These are phyloP conservation scores for Thermomyces lanuginosus DNA, from an alignment of 2,329 filamentous ascomycete species.

Conservation along the genomic window DNA sequence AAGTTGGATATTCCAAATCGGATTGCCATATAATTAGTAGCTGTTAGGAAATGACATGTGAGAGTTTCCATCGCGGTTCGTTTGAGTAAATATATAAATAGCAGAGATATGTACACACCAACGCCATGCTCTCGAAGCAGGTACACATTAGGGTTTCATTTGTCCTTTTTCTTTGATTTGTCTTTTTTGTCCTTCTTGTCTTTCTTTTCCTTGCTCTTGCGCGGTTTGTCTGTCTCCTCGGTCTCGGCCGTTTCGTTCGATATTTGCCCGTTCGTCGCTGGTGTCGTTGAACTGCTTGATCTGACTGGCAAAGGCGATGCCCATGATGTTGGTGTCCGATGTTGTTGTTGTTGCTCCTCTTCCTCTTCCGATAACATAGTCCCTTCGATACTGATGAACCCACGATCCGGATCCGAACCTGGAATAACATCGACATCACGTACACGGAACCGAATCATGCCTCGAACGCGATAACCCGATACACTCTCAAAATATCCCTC, in stretches of 20 bases:
- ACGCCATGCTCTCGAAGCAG: too few species aligned
- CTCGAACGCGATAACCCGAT: slow-evolving; percentile 51
- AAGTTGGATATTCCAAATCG: slow-evolving; percentile 13
- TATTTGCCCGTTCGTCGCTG: slow-evolving; percentile 9
- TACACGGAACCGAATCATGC: slow-evolving; percentile 60
- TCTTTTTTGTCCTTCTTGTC: slow-evolving; percentile 6
- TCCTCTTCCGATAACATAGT: slow-evolving; percentile 60
- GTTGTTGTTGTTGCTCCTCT: slow-evolving; percentile 43
- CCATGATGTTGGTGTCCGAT: slow-evolving; percentile 36
- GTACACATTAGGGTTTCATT: slow-evolving; percentile 12
- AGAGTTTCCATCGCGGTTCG: too few species aligned
- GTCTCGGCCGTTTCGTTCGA: slow-evolving; percentile 7
- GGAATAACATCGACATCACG: slow-evolving; percentile 61
- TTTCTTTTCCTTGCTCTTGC: slow-evolving; percentile 10
- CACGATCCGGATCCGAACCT: slow-evolving; percentile 52
- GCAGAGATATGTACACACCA: too few species aligned
- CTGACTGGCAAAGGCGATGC: slow-evolving; percentile 20
- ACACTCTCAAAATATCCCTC: slow-evolving; percentile 62
- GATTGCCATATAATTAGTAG: slow-evolving; percentile 12
- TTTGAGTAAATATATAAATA: too few species aligned
- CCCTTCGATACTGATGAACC: slow-evolving; percentile 72
- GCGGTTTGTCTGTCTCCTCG: too few species aligned
- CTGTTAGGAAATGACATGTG: too few species aligned
- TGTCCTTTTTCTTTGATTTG: slow-evolving; percentile 10
- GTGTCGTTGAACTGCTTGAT: slow-evolving; percentile 7